Evolutionary conservation across 495 filamentous ascomycete genomes (phyloP).

Genomic region (Sporormia fimetaria): DNA sequence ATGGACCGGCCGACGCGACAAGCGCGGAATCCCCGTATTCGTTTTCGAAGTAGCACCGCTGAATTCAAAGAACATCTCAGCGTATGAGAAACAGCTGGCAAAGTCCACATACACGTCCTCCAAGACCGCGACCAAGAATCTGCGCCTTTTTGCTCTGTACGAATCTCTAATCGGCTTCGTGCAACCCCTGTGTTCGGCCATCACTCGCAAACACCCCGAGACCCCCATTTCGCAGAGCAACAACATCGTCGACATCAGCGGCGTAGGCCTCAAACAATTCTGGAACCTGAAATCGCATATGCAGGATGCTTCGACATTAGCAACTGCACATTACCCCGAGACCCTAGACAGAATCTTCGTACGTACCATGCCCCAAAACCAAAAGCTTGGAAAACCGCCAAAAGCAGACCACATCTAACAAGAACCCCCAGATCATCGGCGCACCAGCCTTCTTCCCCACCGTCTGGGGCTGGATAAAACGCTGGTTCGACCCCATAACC

Average conservation of each 20-base stretch:
- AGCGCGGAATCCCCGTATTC: constrained; percentile 79
- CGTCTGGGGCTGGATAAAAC: constrained; percentile 90
- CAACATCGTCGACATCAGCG: constrained; percentile 80
- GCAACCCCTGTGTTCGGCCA: constrained; percentile 65
- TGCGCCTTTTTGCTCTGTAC: constrained; percentile 77
- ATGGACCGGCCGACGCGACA: constrained; percentile 82
- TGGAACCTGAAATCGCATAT: constrained; percentile 87
- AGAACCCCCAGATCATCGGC: constrained; percentile 55
- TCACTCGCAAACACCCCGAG: constrained; percentile 53
- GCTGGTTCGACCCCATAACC: constrained; percentile 89
- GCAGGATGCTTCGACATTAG: constrained; percentile 75
- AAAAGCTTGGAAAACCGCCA: no score
- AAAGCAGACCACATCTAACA: not conserved
- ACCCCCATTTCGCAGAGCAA: constrained; percentile 77
- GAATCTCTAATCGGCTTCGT: constrained; percentile 82
- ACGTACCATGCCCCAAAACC: constrained; percentile 32
- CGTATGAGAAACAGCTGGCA: constrained; percentile 53
- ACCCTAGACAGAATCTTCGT: constrained; percentile 79
- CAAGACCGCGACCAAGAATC: constrained; percentile 44
- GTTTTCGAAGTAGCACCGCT: constrained; percentile 76
- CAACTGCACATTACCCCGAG: constrained; percentile 89
- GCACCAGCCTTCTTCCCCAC: constrained; percentile 86
- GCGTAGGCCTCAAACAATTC: constrained; percentile 78
- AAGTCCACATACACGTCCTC: constrained; percentile 43
- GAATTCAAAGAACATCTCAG: constrained; percentile 62